Base-by-base conservation (phyloP, 2,329 filamentous ascomycete species). In the Penicillium nordicum region DNA sequence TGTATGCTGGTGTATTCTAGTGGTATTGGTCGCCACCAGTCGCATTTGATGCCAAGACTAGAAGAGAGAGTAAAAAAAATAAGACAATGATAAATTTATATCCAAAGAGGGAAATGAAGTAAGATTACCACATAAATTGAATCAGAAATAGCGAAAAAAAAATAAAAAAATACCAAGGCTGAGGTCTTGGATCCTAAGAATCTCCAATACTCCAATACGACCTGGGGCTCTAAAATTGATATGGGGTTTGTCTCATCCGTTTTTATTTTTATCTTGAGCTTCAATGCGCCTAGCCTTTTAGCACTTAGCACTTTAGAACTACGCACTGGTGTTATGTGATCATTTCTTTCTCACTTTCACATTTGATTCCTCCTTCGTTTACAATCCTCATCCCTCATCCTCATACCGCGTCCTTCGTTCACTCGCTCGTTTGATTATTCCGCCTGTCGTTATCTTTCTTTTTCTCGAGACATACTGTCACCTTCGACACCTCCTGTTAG, bases 191-290 rank as follows among this genome's bases (percentile, higher is more conserved):
- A 44, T 37, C 21, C 21, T 12, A 36, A 53, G 44, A 54, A 32
- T 21, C n/a, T 45, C 30, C n/a, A 46, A 32, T 46, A 41, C 40
- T 45, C n/a, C 23, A 46, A 32, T 32, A 38, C 41, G 27, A 23
- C 12, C 50, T 46, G 45, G 36, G 48, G 32, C 37, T 50, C 38
- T 55, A 37, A 48, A 48, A 48, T 53, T 37, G 34, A 49, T 49
- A 55, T 42, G 53, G 48, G 32, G 53, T 43, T 41, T 50, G 53
- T 55, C 47, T 55, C 53, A 55, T 44, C 41, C 43, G 47, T 32
- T 55, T 53, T 53, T 55, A 50, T 50, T 55, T 55, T 55, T 55
- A 50, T 50, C 46, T 37, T 44, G 46, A 55, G 47, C 53, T 55
- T 55, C 53, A 50, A 44, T 44, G 30, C 46, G 38, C 44, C 53